Conservation (phyloP, 768 basidiomycete species). For the Russula foetens region DNA sequence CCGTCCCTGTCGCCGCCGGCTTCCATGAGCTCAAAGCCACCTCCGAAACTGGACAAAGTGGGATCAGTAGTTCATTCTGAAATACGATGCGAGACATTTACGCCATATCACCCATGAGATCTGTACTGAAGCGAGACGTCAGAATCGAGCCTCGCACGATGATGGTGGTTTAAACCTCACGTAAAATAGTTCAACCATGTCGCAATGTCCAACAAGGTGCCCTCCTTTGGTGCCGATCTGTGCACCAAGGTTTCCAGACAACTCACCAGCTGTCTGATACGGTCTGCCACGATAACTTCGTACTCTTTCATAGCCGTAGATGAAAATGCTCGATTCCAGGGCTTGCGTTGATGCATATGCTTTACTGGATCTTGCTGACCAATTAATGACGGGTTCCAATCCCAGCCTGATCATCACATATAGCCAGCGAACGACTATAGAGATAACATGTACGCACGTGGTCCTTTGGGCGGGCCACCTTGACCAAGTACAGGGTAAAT, state of each 20-base stretch:
- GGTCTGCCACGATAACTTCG: conserved; percentile 29
- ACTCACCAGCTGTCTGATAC: conserved; percentile 27
- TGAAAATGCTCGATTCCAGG: conserved; percentile 38
- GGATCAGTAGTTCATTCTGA: neutral
- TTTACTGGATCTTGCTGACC: conserved; percentile 28
- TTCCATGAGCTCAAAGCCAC: conserved; percentile 22
- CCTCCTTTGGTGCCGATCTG: neutral
- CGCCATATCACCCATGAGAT: conserved; percentile 43
- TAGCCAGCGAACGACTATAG: neutral
- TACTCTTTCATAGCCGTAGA: conserved; percentile 36
- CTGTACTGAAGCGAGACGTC: conserved; percentile 27
- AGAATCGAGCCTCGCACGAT: neutral
- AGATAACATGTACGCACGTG: neutral
- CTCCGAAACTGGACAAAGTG: conserved; percentile 21
- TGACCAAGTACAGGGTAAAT: neutral
- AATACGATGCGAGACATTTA: conserved; percentile 21
- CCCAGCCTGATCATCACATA: conserved; percentile 4
- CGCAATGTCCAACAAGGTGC: conserved; percentile 26
- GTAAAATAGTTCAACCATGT: conserved; percentile 32
- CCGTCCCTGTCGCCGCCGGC: conserved; percentile 13
- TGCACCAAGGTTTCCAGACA: conserved; percentile 14
- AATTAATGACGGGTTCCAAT: conserved; percentile 23
- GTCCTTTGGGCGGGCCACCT: conserved; percentile 15
- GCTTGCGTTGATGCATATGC: conserved; percentile 33
- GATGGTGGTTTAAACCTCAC: conserved; percentile 23